These are phyloP conservation scores for Elaeis guineensis DNA, from an alignment of 176 grass and related monocot genomes.

Conservation along the genomic window DNA sequence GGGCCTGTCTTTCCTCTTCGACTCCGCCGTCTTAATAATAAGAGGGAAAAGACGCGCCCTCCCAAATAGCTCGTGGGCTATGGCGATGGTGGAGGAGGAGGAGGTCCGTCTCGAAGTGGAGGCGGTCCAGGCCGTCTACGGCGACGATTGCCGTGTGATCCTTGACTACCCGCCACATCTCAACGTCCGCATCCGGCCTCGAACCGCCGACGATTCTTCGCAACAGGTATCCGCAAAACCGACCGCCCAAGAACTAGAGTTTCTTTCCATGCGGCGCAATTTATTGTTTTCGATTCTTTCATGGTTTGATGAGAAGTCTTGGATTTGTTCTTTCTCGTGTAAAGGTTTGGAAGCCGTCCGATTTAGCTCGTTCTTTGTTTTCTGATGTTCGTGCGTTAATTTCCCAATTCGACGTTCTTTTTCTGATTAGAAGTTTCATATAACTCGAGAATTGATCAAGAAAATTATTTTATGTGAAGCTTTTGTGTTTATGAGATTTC, in stretches of 20 bases:
- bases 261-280: neutral
- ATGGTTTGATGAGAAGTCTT: no score
- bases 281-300: no score
- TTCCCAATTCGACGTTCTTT: no score
- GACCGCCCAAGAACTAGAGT: neutral
- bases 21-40: neutral
- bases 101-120: conserved; percentile 75
- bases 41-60: no score
- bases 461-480: no score
- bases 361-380: no score
- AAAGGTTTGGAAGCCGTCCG: no score
- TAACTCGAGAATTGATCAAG: no score
- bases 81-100: conserved; percentile 38
- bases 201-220: conserved; percentile 78
- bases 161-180: conserved; percentile 64
- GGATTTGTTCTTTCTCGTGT: no score
- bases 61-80: neutral
- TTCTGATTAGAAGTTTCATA: no score
- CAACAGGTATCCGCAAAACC: conserved; percentile 43
- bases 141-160: conserved; percentile 59
- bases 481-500: no score
- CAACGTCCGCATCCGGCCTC: conserved; percentile 53
- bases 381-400: no score
- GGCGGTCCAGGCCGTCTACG: conserved; percentile 65
- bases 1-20: neutral